These are phyloP conservation scores for Eucalyptus marginata DNA, from an alignment of 345 rosid genomes.

Conservation along the genomic window DNA sequence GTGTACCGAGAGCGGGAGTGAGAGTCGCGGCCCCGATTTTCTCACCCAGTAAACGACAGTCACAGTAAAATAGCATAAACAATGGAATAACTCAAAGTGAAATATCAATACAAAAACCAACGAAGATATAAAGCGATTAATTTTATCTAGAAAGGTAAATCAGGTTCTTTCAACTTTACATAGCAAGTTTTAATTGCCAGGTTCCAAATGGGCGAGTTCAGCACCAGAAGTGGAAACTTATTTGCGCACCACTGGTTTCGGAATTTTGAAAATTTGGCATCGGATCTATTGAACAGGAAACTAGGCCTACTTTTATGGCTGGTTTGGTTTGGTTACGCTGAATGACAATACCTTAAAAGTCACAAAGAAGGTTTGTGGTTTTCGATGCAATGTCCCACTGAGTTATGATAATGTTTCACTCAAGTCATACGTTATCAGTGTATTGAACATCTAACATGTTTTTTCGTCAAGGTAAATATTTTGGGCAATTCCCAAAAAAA, in stretches of 20 bases:
- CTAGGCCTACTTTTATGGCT: too few species aligned
- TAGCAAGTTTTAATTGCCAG: rapidly evolving
- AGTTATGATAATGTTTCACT: rapidly evolving
- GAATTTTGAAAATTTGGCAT: neutral
- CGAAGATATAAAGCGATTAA: neutral
- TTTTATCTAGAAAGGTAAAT: neutral
- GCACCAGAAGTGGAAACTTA: neutral
- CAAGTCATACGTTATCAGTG: neutral
- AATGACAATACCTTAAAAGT: neutral
- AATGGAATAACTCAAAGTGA: rapidly evolving
- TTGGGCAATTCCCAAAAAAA: neutral
- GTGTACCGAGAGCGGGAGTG: neutral
- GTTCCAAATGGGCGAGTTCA: neutral
- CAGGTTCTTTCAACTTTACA: rapidly evolving
- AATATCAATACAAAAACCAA: neutral
- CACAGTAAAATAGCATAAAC: neutral
- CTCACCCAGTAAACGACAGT: neutral
- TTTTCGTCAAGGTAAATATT: neutral
- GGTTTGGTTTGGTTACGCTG: too few species aligned
- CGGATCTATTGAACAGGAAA: rapidly evolving
- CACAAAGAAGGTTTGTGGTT: neutral
- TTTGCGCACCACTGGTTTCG: neutral
- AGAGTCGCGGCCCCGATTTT: neutral
- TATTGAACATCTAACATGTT: neutral
- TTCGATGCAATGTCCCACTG: rapidly evolving